These are phyloP conservation scores for Fusarium clavum DNA, from an alignment of 2,329 filamentous ascomycete genomes.

Conservation along the genomic window DNA sequence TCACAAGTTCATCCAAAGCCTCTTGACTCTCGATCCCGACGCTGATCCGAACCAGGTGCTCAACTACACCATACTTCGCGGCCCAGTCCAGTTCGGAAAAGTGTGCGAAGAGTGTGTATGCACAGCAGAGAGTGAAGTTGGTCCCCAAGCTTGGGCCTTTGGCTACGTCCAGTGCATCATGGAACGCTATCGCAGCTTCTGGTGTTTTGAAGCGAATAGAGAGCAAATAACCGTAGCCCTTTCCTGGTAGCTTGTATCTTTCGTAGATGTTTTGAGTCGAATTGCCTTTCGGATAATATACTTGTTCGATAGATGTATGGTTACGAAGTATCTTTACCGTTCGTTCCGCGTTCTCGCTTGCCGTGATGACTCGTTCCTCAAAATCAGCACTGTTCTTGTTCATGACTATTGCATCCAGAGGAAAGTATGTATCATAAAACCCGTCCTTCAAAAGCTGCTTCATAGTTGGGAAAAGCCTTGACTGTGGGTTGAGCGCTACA, in stretches of 20 bases:
- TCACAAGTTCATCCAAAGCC: constrained; percentile 43
- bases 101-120: constrained; percentile 57
- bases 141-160: constrained; percentile 64
- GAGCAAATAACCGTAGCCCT: constrained; percentile 64
- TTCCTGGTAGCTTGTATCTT: constrained; percentile 50
- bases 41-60: constrained; percentile 57
- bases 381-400: constrained; percentile 56
- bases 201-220: constrained; percentile 59
- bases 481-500: constrained; percentile 57
- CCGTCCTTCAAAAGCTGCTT: constrained; percentile 31
- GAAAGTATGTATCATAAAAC: constrained; percentile 42
- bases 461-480: constrained; percentile 50
- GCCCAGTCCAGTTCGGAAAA: constrained; percentile 53
- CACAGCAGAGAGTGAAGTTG: constrained; percentile 58
- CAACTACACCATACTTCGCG: constrained; percentile 53
- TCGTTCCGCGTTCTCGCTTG: constrained; percentile 44
- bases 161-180: constrained; percentile 60
- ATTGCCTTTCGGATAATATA: constrained; percentile 58
- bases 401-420: constrained; percentile 46
- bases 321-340: constrained; percentile 44
- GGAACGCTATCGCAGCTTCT: constrained; percentile 57
- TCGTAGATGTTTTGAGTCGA: constrained; percentile 51
- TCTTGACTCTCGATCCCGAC: constrained; percentile 57
- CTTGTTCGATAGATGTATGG: constrained; percentile 41
- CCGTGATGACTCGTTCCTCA: constrained; percentile 48